Evolutionary conservation across 2,329 filamentous ascomycete genomes (phyloP).

Genomic region (Sporothrix curviconia): DNA sequence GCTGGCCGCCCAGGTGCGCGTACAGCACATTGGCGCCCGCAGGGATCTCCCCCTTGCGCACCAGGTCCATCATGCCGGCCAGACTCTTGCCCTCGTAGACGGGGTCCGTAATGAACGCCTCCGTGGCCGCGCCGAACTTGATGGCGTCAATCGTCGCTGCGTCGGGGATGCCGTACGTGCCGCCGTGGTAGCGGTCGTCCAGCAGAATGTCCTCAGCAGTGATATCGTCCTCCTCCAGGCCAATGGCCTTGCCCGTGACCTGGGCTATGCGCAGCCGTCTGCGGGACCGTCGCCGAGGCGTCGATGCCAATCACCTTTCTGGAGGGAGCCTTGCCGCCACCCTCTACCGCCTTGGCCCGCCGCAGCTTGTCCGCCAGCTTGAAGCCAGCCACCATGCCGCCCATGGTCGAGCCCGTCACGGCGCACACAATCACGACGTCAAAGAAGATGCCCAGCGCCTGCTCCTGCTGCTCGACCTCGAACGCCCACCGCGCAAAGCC

Average conservation of each 20-base stretch:
- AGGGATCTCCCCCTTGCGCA: constrained; percentile 53
- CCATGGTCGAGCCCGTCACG: constrained; percentile 64
- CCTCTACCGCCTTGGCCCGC: constrained; percentile 19
- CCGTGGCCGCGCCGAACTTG: constrained; percentile 58
- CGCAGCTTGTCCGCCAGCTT: constrained; percentile 49
- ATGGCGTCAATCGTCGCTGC: constrained; percentile 61
- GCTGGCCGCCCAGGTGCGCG: constrained; percentile 63
- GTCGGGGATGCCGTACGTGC: constrained; percentile 61
- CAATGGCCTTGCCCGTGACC: constrained; percentile 57
- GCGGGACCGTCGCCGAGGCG: constrained; percentile 52
- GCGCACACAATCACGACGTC: constrained; percentile 63
- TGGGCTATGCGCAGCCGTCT: constrained; percentile 62
- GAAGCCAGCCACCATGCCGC: constrained; percentile 67
- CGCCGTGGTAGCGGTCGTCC: constrained; percentile 59
- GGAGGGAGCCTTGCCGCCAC: constrained; percentile 27
- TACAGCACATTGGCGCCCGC: constrained; percentile 61
- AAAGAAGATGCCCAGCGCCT: constrained; percentile 55
- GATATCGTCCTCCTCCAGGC: constrained; percentile 52
- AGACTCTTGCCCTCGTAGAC: constrained; percentile 73
- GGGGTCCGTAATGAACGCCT: constrained; percentile 68
- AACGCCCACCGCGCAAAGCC: constrained; percentile 67
- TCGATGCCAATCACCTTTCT: constrained; percentile 62
- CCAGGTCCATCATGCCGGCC: constrained; percentile 64
- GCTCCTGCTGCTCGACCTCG: constrained; percentile 60
- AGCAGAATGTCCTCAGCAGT: constrained; percentile 56